These are phyloP conservation scores for Priceomyces haplophilus DNA, from an alignment of 805 yeast genomes.

Conservation along the genomic window DNA sequence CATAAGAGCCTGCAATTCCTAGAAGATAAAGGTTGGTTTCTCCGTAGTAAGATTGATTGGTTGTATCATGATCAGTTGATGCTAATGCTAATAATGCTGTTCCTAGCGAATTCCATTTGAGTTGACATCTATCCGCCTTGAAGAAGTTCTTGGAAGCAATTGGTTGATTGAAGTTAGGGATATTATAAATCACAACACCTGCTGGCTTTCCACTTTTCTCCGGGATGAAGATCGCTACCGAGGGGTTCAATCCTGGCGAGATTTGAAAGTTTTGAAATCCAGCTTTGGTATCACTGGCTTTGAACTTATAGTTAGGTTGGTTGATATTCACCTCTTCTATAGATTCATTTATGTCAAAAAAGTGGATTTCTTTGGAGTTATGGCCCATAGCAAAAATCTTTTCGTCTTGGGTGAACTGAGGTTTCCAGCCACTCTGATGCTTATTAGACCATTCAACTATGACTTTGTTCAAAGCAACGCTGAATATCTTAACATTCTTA, in stretches of 20 bases:
- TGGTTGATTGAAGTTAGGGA: conserved; percentile 73
- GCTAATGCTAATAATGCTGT: conserved; percentile 92
- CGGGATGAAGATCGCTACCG: conserved; percentile 87
- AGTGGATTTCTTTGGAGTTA: conserved; percentile 62
- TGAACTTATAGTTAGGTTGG: conserved; percentile 59
- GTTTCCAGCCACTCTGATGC: conserved; percentile 86
- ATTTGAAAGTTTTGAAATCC: conserved; percentile 54
- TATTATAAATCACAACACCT: conserved; percentile 74
- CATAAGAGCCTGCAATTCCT: conserved; percentile 90
- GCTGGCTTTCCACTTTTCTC: conserved; percentile 90
- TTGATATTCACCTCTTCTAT: conserved; percentile 28
- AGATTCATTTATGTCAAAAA: conserved; percentile 49
- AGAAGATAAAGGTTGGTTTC: conserved; percentile 88
- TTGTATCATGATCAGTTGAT: conserved; percentile 91
- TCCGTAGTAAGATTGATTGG: conserved; percentile 94
- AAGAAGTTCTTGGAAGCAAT: conserved; percentile 84
- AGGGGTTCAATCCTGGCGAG: conserved; percentile 87
- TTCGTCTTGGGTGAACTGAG: conserved; percentile 87
- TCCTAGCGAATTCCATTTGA: conserved; percentile 93
- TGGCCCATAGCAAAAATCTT: conserved; percentile 57
- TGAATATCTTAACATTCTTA: conserved; percentile 78
- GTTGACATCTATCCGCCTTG: conserved; percentile 90
- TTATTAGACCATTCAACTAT: conserved; percentile 69
- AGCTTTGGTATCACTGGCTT: conserved; percentile 50
- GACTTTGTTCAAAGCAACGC: conserved; percentile 45